Conservation (phyloP, 768 basidiomycete genomes). For the Suillus clintonianus region DNA sequence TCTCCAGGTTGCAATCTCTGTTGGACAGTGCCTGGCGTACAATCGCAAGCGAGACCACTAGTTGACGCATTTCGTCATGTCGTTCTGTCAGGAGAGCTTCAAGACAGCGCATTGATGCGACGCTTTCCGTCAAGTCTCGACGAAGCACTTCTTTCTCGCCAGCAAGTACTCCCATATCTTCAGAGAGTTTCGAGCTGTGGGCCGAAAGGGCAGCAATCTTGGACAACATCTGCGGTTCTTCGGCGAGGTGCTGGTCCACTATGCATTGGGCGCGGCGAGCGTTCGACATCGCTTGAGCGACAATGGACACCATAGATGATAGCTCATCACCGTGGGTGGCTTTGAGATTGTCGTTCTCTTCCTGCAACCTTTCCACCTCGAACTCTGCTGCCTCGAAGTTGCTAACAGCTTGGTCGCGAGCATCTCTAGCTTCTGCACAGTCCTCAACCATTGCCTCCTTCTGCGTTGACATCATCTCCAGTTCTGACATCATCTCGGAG, state of each 20-base stretch:
- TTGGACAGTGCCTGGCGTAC: conserved; percentile 19
- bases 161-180: conserved; percentile 17
- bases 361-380: conserved; percentile 50
- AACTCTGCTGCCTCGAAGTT: conserved; percentile 64
- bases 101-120: conserved; percentile 10
- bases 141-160: not conserved
- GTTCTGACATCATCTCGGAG: conserved; percentile 65
- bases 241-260: conserved; percentile 1
- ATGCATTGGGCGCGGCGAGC: conserved; percentile 24
- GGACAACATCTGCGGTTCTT: not conserved
- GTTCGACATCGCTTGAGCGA: conserved; percentile 37
- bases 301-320: conserved; percentile 38
- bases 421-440: conserved; percentile 74
- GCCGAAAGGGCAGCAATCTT: conserved; percentile 17
- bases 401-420: conserved; percentile 63
- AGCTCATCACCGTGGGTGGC: conserved; percentile 37
- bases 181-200: conserved; percentile 15
- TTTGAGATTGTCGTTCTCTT: conserved; percentile 17
- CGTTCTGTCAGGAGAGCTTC: conserved; percentile 10
- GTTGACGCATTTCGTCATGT: conserved; percentile 15
- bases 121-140: not conserved
- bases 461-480: conserved; percentile 65
- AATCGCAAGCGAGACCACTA: conserved; percentile 24
- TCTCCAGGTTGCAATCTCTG: conserved; percentile 13
- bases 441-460: conserved; percentile 85